A percentile compares a stretch with the other conserved stretches of the same genome.
Conservation (phyloP, 805 yeast species). For the Candida golubevii region DNA sequence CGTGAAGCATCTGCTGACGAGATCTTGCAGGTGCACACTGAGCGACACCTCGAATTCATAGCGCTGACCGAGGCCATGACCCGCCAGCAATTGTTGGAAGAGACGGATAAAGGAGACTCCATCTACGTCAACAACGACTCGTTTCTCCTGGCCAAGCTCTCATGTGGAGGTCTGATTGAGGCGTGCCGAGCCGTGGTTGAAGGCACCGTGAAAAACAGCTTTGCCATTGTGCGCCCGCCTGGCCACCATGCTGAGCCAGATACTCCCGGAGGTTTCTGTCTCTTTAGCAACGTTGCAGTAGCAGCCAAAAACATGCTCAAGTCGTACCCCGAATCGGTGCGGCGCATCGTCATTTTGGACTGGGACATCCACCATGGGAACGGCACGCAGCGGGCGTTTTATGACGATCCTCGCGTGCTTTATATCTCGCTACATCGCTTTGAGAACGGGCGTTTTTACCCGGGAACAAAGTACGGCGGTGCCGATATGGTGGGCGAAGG, state of each 20-base stretch:
- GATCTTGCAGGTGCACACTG: conserved; percentile 79
- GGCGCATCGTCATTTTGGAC: conserved; percentile 78
- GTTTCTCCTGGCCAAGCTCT: conserved; percentile 75
- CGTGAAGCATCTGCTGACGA: conserved; percentile 88
- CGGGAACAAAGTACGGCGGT: conserved; percentile 86
- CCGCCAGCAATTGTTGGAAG: conserved; percentile 68
- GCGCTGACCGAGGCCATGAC: conserved; percentile 74
- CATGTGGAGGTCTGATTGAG: conserved; percentile 97
- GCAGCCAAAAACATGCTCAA: conserved; percentile 85
- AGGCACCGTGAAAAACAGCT: conserved; percentile 82
- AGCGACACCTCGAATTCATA: conserved; percentile 71
- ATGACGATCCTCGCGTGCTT: conserved; percentile 82
- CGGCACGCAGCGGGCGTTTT: conserved; percentile 93
- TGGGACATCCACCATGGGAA: conserved; percentile 99
- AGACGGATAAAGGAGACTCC: conserved; percentile 90
- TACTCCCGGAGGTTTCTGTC: conserved; percentile 93
- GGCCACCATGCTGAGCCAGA: conserved; percentile 99
- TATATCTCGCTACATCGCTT: conserved; percentile 91
- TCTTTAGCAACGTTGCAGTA: conserved; percentile 94
- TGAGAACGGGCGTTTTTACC: conserved; percentile 89
- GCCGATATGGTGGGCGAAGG: conserved; percentile 81
- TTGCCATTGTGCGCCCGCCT: conserved; percentile 97
- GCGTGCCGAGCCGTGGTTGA: conserved; percentile 95
- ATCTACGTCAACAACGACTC: conserved; percentile 94
- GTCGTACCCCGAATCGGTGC: conserved; percentile 81